These are phyloP conservation scores for Symmetrospora coprosmae DNA, from an alignment of 768 basidiomycete genomes.

Conservation along the genomic window DNA sequence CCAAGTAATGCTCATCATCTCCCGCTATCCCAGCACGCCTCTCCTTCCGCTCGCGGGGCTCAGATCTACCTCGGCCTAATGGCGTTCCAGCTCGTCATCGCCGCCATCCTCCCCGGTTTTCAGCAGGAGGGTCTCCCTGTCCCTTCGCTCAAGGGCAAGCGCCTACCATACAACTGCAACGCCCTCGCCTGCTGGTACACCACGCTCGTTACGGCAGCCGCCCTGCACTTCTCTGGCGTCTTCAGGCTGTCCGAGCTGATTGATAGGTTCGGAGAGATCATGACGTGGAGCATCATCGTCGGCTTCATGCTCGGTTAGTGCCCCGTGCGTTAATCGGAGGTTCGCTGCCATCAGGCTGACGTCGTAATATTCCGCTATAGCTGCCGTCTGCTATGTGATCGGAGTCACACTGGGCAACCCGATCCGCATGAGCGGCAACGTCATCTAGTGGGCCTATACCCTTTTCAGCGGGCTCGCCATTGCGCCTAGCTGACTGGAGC, in stretches of 20 bases:
- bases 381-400: conserved; percentile 60
- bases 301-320: conserved; percentile 49
- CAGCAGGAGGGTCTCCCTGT: conserved; percentile 91
- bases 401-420: conserved; percentile 62
- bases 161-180: conserved; percentile 93
- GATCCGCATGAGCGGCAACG: conserved; percentile 86
- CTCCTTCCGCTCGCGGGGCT: conserved; percentile 75
- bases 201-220: conserved; percentile 55
- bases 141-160: conserved; percentile 80
- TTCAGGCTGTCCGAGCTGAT: conserved; percentile 90
- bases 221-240: conserved; percentile 59
- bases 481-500: not conserved
- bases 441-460: conserved; percentile 47
- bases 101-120: conserved; percentile 79
- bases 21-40: conserved; percentile 54
- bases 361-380: conserved; percentile 47
- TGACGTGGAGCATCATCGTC: conserved; percentile 87
- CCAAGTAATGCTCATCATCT: too few species aligned
- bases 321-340: too few species aligned
- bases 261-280: conserved; percentile 86
- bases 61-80: conserved; percentile 80
- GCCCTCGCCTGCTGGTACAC: conserved; percentile 70
- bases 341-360: too few species aligned
- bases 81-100: conserved; percentile 75
- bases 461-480: not conserved